These are phyloP conservation scores for Penicillium crystallinum DNA, from an alignment of 495 filamentous ascomycete genomes.

Conservation along the genomic window DNA sequence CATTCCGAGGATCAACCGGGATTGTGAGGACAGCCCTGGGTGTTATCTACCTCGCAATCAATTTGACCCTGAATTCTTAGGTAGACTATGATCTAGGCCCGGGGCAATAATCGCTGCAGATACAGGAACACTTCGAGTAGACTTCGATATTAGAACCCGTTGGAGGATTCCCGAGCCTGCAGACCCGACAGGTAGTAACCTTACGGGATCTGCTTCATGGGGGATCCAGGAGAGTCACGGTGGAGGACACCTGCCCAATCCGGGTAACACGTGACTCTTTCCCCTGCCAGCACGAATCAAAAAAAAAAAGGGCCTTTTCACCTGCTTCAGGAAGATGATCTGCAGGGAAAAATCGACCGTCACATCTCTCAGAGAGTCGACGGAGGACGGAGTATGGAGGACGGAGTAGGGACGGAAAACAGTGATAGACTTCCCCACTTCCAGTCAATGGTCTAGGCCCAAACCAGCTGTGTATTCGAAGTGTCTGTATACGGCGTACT, in stretches of 20 bases:
- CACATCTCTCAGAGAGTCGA: not conserved
- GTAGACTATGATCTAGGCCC: too few relatives aligned
- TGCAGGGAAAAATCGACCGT: not conserved
- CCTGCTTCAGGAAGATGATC: slow-evolving; percentile 1
- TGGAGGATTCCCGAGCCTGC: too few relatives aligned
- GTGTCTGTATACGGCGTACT: too few relatives aligned
- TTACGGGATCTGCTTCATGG: not conserved
- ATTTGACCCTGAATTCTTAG: too few relatives aligned
- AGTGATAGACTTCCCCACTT: slow-evolving; percentile 3
- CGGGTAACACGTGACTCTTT: not conserved
- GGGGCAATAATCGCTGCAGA: too few relatives aligned
- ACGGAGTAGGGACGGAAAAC: too few relatives aligned
- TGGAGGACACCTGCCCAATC: not conserved
- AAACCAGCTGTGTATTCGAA: too few relatives aligned
- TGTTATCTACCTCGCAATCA: too few relatives aligned
- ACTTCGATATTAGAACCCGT: too few relatives aligned
- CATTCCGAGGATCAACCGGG: too few relatives aligned
- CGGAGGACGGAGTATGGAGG: not conserved
- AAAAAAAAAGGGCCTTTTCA: not conserved
- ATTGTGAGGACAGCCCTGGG: too few relatives aligned
- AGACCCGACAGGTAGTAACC: not conserved
- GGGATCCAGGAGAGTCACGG: not conserved
- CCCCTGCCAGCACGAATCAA: not conserved
- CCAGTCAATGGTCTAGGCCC: not conserved
- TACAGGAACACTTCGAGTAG: too few relatives aligned